Conservation (phyloP, 176 grass and related monocot genomes). For the Aegilops speltoides region DNA sequence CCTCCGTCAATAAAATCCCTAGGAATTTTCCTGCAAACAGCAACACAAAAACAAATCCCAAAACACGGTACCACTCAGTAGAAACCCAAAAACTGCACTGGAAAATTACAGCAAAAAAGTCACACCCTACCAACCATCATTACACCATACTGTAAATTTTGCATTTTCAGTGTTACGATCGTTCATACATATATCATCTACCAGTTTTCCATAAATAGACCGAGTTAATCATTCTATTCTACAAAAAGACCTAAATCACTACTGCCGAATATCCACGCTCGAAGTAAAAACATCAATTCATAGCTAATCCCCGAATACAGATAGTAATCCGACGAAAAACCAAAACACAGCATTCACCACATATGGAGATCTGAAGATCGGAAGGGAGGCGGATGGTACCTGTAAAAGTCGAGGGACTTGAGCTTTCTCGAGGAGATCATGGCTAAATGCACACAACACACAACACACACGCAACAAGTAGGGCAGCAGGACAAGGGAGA, state of each 20-base stretch:
- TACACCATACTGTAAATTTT: no score
- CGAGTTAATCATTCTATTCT: background rate
- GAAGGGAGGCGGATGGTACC: no score
- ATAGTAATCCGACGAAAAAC: background rate
- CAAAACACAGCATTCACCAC: background rate
- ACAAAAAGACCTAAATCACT: background rate
- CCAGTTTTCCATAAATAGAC: no score
- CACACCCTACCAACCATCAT: no score
- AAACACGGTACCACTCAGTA: background rate
- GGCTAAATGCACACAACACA: no score
- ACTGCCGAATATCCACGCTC: background rate
- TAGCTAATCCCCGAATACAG: background rate
- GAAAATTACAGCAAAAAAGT: background rate
- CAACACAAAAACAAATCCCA: constrained; percentile 20
- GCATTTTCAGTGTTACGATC: no score
- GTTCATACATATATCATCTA: no score
- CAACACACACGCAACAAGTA: no score
- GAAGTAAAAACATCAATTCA: background rate
- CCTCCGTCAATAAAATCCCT: constrained; percentile 93
- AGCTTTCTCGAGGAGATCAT: no score
- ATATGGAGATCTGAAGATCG: no score
- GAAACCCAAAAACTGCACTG: background rate
- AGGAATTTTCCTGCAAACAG: constrained; percentile 79
- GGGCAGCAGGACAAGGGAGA: no score
- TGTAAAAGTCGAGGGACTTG: no score